Evolutionary conservation across 2,329 filamentous ascomycete species (phyloP).

Genomic region (Fusarium virguliforme): DNA sequence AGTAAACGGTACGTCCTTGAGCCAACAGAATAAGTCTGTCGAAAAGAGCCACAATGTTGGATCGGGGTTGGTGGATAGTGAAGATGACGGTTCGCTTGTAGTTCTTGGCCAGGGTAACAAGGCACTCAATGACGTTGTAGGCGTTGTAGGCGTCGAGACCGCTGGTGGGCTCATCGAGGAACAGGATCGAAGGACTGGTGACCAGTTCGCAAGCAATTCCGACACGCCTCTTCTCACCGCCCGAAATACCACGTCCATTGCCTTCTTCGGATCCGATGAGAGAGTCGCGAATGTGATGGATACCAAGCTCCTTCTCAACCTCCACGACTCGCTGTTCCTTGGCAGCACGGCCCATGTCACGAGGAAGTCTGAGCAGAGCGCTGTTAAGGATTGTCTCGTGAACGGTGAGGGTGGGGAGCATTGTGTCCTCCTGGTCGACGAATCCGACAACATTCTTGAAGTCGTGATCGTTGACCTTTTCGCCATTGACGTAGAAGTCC

Average conservation of each 20-base stretch:
- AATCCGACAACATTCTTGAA: conserved; percentile 96
- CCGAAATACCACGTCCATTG: conserved; percentile 93
- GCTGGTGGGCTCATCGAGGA: conserved; percentile 97
- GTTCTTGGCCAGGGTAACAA: conserved; percentile 93
- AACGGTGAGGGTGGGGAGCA: conserved; percentile 95
- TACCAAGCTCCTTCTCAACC: conserved; percentile 95
- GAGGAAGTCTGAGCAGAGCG: conserved; percentile 90
- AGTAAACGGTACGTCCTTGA: conserved; percentile 91
- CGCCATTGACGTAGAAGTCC: conserved; percentile 93
- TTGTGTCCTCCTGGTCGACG: conserved; percentile 97
- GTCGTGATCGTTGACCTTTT: conserved; percentile 86
- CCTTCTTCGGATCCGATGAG: conserved; percentile 97
- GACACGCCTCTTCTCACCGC: conserved; percentile 95
- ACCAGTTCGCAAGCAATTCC: conserved; percentile 98
- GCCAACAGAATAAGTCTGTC: conserved; percentile 94
- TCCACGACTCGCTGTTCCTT: conserved; percentile 94
- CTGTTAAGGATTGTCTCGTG: conserved; percentile 98
- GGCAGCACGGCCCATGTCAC: conserved; percentile 87
- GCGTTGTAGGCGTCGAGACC: conserved; percentile 97
- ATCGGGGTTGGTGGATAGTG: conserved; percentile 97
- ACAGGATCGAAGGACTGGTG: conserved; percentile 96
- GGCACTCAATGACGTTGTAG: conserved; percentile 96
- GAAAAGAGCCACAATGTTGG: conserved; percentile 97
- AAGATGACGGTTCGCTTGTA: conserved; percentile 98
- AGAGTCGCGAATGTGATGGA: conserved; percentile 93